Evolutionary conservation across 148 eudicot genomes (phyloP).

Genomic region (Fagopyrum tataricum): DNA sequence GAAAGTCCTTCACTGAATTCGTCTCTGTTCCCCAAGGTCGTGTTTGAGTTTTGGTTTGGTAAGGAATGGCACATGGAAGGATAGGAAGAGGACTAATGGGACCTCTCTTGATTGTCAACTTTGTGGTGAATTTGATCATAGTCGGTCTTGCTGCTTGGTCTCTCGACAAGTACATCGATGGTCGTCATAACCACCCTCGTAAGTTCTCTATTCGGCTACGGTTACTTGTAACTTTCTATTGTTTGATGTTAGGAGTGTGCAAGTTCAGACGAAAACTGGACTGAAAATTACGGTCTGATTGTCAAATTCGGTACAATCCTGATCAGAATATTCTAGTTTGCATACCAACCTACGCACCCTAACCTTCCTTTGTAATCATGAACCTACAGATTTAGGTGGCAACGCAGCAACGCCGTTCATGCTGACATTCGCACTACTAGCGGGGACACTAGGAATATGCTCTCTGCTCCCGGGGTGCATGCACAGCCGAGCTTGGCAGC

Average conservation of each 20-base stretch:
- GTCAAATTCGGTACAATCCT: too few relatives aligned
- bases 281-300: too few relatives aligned
- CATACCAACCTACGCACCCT: too few relatives aligned
- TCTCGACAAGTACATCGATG: constrained; percentile 62
- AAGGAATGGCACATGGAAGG: constrained; percentile 39
- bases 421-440: constrained; percentile 50
- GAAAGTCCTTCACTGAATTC: neutral
- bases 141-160: constrained; percentile 68
- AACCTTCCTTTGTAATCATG: neutral
- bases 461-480: constrained; percentile 38
- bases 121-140: constrained; percentile 39
- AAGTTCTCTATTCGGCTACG: constrained; percentile 18
- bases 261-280: too few relatives aligned
- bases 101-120: constrained; percentile 38
- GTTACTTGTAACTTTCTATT: too few relatives aligned
- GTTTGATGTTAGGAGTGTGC: too few relatives aligned
- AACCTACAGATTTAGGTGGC: constrained; percentile 56
- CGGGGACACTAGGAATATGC: constrained; percentile 38
- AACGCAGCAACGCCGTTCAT: constrained; percentile 61
- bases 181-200: constrained; percentile 65
- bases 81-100: constrained; percentile 47
- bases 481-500: constrained; percentile 52
- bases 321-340: too few relatives aligned
- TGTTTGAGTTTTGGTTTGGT: neutral
- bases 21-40: neutral